These are phyloP conservation scores for Collybiopsis confluens DNA, from an alignment of 768 basidiomycete species.

Conservation along the genomic window DNA sequence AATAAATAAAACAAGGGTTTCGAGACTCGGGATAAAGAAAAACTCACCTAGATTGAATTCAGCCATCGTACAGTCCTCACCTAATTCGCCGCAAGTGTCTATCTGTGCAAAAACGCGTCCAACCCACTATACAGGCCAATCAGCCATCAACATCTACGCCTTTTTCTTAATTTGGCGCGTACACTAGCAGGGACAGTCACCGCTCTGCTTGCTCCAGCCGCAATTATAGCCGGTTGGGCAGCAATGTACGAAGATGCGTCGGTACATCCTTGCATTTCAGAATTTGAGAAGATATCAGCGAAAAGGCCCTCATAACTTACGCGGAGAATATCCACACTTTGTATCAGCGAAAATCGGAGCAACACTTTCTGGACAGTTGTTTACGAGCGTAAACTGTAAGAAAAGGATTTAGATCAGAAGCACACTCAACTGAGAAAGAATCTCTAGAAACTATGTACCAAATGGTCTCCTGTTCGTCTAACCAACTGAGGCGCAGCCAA, in stretches of 20 bases:
- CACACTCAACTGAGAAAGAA: too few relatives aligned
- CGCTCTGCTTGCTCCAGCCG: neutral
- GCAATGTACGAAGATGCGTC: neutral
- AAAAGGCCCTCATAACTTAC: neutral
- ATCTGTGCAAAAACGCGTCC: conserved; percentile 36
- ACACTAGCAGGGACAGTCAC: neutral
- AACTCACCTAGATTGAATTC: conserved; percentile 36
- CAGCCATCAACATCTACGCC: too few relatives aligned
- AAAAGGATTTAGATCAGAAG: too few relatives aligned
- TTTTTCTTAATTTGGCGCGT: neutral
- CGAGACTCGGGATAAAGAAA: neutral
- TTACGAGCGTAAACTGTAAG: neutral
- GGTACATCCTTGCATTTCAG: too few relatives aligned
- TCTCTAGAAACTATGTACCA: neutral
- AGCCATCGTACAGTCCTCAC: conserved; percentile 33
- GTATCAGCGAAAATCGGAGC: neutral
- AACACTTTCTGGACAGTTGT: neutral
- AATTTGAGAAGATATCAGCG: too few relatives aligned
- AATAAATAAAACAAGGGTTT: neutral
- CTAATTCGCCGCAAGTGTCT: conserved; percentile 29
- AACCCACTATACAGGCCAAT: conserved; percentile 32
- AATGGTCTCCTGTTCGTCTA: neutral
- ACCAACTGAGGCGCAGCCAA: neutral
- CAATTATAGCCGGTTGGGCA: conserved; percentile 2
- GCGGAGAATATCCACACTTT: neutral